These are phyloP conservation scores for Citrus medica DNA, from an alignment of 345 rosid species.

Conservation along the genomic window DNA sequence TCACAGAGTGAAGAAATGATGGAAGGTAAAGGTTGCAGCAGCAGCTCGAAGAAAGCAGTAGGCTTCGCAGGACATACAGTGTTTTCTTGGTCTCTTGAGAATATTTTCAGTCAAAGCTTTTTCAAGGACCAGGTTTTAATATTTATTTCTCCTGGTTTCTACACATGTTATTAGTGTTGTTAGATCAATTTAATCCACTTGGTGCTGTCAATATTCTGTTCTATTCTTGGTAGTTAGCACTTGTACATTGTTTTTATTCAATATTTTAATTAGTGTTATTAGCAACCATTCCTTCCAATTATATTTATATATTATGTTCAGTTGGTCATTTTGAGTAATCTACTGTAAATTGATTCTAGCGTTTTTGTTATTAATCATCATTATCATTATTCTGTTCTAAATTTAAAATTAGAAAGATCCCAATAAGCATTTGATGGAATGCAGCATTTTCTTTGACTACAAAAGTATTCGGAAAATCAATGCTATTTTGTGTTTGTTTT, in stretches of 20 bases:
- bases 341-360: neutral
- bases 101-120: conserved; percentile 28
- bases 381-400: too few relatives aligned
- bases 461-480: too few relatives aligned
- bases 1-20: neutral
- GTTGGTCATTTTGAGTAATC: neutral
- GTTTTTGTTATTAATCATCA: neutral
- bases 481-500: neutral
- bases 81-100: conserved; percentile 37
- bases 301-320: too few relatives aligned
- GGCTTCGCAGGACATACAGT: conserved; percentile 1
- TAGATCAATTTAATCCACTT: too few relatives aligned
- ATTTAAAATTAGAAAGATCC: too few relatives aligned
- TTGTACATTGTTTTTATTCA: neutral
- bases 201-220: too few relatives aligned
- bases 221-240: too few relatives aligned
- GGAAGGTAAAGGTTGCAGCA: neutral
- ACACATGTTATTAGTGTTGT: too few relatives aligned
- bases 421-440: too few relatives aligned
- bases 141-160: neutral
- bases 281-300: neutral
- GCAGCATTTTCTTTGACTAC: too few relatives aligned
- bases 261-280: neutral
- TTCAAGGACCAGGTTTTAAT: conserved; percentile 21
- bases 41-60: neutral